Conservation (phyloP, 148 eudicot species). For the Vaccinium darrowii region DNA sequence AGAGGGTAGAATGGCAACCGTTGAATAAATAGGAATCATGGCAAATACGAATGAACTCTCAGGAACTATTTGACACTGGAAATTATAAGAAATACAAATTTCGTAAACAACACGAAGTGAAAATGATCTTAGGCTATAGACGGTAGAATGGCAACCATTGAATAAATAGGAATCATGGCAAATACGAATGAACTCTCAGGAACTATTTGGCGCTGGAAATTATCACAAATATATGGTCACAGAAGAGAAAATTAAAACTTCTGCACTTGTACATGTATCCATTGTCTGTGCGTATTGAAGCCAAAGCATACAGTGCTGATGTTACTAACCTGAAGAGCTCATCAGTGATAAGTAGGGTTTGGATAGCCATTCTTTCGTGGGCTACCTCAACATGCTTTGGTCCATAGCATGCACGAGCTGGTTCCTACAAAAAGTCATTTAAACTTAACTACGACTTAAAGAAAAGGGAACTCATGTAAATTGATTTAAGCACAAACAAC, state of each 20-base stretch:
- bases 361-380: constrained; percentile 94
- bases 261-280: background rate
- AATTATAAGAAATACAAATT: background rate
- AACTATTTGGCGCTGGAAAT: background rate
- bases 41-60: background rate
- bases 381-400: constrained; percentile 99
- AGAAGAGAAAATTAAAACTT: background rate
- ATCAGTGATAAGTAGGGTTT: constrained; percentile 90
- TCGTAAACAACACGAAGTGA: background rate
- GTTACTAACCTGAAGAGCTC: constrained; percentile 74
- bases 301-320: background rate
- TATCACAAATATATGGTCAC: background rate
- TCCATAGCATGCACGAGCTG: constrained; percentile 96
- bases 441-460: constrained; percentile 1
- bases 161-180: background rate
- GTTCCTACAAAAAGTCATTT: constrained; percentile 45
- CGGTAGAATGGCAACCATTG: background rate
- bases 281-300: background rate
- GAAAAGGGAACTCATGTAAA: background rate
- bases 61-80: background rate
- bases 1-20: background rate
- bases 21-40: background rate
- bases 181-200: background rate
- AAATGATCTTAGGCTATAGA: background rate
- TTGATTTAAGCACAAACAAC: background rate